Percentiles rank a stretch among this genome's conserved stretches.
Evolutionary conservation across 2,329 filamentous ascomycete genomes (phyloP).

Genomic region (Fusarium oligoseptatum): DNA sequence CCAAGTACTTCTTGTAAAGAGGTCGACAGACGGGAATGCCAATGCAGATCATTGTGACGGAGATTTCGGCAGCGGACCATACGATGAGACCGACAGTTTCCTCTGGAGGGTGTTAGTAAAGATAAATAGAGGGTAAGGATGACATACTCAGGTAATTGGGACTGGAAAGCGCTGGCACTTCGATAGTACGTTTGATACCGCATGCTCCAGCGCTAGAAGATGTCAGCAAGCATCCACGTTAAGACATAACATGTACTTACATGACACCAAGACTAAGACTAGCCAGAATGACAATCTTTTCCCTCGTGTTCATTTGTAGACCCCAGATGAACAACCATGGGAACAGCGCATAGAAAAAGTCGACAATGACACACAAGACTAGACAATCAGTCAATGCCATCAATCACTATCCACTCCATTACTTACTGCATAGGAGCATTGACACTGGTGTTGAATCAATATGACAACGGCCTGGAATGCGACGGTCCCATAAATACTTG

Average conservation of each 20-base stretch:
- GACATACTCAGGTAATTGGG: conserved; percentile 38
- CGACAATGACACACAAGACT: conserved; percentile 48
- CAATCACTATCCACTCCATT: rapidly evolving
- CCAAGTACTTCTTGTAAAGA: conserved; percentile 48
- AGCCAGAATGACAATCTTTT: conserved; percentile 58
- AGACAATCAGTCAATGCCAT: neutral
- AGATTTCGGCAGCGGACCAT: conserved; percentile 56
- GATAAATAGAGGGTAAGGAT: rapidly evolving
- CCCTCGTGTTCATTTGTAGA: conserved; percentile 58
- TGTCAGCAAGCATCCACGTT: neutral
- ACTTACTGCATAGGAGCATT: conserved; percentile 41
- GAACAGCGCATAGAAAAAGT: conserved; percentile 57
- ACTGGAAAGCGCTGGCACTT: conserved; percentile 47
- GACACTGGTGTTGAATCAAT: conserved; percentile 38
- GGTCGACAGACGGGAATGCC: conserved; percentile 56
- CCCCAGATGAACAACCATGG: conserved; percentile 61
- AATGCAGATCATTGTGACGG: conserved; percentile 56
- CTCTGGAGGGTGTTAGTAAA: conserved; percentile 39
- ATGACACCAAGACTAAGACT: conserved; percentile 59
- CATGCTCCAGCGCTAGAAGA: conserved; percentile 44
- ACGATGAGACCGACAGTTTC: conserved; percentile 53
- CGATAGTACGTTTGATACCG: conserved; percentile 47
- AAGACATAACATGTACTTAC: conserved; percentile 38
- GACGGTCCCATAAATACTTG: conserved; percentile 38
- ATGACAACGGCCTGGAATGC: conserved; percentile 30